These are phyloP conservation scores for Cenchrus purpureus DNA, from an alignment of 176 grass and related monocot species.

Conservation along the genomic window DNA sequence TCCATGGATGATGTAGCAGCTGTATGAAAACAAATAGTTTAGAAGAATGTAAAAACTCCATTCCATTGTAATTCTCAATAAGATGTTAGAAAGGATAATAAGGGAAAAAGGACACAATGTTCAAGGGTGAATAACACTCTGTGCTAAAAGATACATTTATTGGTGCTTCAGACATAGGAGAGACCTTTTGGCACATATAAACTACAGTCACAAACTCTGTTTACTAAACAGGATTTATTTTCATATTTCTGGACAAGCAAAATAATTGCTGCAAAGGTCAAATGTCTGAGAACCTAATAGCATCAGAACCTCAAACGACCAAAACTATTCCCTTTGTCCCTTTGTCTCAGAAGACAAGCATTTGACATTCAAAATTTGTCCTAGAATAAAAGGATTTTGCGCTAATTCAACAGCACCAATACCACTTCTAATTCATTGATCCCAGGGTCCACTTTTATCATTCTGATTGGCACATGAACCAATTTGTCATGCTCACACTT, in stretches of 20 bases:
- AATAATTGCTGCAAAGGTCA: slow-evolving; percentile 3
- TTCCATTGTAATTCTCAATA: slow-evolving; percentile 6
- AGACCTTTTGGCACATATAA: neutral
- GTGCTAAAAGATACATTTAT: slow-evolving; percentile 1
- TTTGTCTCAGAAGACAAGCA: no score
- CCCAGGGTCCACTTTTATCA: no score
- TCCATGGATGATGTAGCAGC: slow-evolving; percentile 39
- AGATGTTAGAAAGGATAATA: neutral
- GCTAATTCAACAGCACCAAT: no score
- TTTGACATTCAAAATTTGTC: no score
- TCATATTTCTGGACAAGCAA: neutral
- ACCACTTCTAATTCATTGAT: no score
- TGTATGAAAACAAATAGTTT: slow-evolving; percentile 35
- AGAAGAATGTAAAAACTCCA: slow-evolving; percentile 35
- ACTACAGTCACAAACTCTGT: neutral
- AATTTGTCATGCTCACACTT: no score
- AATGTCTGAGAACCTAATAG: neutral
- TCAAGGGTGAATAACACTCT: slow-evolving; percentile 19
- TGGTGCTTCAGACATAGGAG: neutral
- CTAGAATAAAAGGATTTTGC: no score
- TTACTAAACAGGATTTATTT: neutral
- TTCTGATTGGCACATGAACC: no score
- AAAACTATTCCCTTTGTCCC: neutral
- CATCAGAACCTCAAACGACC: neutral
- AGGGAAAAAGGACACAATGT: neutral